These are phyloP conservation scores for Pachysandra terminalis DNA, from an alignment of 164 flowering plant genomes.

Conservation along the genomic window DNA sequence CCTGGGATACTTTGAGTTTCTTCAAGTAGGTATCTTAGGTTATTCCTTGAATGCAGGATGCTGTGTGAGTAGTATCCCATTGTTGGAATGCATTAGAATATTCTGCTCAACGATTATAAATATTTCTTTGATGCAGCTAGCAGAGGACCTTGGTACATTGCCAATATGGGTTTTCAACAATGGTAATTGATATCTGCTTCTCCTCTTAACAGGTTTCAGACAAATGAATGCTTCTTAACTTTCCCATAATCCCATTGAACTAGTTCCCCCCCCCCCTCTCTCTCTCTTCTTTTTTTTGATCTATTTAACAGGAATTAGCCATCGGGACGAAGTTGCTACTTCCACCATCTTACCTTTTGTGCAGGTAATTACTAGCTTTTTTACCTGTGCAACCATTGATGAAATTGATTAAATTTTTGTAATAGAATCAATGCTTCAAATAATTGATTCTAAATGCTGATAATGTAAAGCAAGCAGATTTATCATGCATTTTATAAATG, in stretches of 20 bases:
- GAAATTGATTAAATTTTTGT: not conserved
- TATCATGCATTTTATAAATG: not conserved
- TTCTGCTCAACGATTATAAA: not conserved
- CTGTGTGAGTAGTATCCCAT: not conserved
- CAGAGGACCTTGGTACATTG: conserved; percentile 76
- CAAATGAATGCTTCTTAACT: not conserved
- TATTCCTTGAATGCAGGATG: conserved; percentile 7
- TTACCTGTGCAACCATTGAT: not conserved
- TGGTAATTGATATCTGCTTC: conserved; percentile 44
- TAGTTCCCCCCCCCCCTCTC: not conserved
- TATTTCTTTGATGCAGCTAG: conserved; percentile 44
- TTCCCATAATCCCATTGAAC: too few relatives aligned
- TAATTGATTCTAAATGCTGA: not conserved
- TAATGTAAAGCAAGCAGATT: not conserved
- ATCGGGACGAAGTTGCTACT: conserved; percentile 67
- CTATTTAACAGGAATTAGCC: conserved; percentile 70
- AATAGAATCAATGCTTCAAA: not conserved
- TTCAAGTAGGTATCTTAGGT: conserved; percentile 54
- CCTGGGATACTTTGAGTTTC: conserved; percentile 83
- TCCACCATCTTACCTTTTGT: conserved; percentile 65
- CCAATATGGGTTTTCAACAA: conserved; percentile 95
- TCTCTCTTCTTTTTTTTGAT: conserved; percentile 3
- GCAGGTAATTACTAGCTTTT: conserved; percentile 39
- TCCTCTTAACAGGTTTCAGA: not conserved
- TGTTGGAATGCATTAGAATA: not conserved